Evolutionary conservation across 2,329 filamentous ascomycete genomes (phyloP).

Genomic region (Fusarium sp.): DNA sequence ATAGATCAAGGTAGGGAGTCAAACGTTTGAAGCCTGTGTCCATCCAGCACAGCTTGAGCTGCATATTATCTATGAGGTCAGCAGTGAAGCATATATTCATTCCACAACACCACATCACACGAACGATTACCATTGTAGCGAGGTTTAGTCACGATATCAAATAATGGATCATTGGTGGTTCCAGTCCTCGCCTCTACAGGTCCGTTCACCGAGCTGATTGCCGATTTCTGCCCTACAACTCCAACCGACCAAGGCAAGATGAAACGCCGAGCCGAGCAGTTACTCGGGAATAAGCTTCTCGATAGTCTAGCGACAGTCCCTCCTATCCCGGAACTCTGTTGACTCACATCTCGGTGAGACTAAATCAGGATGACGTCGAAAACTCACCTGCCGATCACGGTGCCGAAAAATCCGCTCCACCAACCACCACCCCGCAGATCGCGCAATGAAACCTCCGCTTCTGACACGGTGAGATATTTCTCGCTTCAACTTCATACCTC

Average conservation of each 20-base stretch:
- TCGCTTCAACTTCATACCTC: background rate
- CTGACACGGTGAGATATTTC: background rate
- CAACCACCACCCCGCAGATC: constrained; percentile 22
- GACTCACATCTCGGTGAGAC: background rate
- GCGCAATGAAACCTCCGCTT: constrained; percentile 8
- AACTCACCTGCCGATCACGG: constrained; percentile 20
- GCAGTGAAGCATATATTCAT: too few relatives aligned
- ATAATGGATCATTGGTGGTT: background rate
- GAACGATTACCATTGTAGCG: too few relatives aligned
- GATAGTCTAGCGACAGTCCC: too few relatives aligned
- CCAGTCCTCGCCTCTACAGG: background rate
- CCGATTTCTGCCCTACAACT: background rate
- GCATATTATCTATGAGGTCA: too few relatives aligned
- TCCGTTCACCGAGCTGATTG: background rate
- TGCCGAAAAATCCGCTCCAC: constrained; percentile 30
- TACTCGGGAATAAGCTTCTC: background rate
- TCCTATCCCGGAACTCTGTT: background rate
- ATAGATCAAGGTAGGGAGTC: background rate
- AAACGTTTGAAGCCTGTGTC: background rate
- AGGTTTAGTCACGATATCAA: too few relatives aligned
- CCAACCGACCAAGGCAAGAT: background rate
- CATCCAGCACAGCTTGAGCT: too few relatives aligned
- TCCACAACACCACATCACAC: too few relatives aligned
- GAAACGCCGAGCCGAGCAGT: background rate
- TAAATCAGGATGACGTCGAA: constrained; percentile 18